Evolutionary conservation across 2,329 filamentous ascomycete genomes (phyloP).

Genomic region (Colletotrichum truncatum): DNA sequence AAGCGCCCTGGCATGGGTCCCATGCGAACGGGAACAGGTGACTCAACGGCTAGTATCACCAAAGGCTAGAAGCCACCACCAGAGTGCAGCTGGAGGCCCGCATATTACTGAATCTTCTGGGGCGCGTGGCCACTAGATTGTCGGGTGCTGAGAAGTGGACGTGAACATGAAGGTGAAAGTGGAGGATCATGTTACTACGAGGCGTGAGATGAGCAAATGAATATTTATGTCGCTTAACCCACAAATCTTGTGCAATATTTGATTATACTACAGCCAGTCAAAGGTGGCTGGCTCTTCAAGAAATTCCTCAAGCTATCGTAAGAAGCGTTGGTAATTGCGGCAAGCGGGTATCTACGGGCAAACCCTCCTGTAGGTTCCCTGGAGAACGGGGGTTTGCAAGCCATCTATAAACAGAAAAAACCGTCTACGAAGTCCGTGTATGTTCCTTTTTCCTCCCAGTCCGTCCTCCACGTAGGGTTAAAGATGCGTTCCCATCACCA

Average conservation of each 20-base stretch:
- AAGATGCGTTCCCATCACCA: background rate
- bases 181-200: background rate
- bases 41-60: conserved; percentile 38
- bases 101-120: background rate
- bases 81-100: conserved; percentile 15
- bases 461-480: background rate
- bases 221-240: conserved; percentile 9
- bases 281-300: background rate
- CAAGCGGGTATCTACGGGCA: conserved; percentile 14
- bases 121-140: background rate
- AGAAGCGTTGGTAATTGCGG: background rate
- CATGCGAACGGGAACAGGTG: conserved; percentile 43
- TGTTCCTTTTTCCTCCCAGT: background rate
- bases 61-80: conserved; percentile 29
- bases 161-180: too few relatives aligned
- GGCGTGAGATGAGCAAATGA: background rate
- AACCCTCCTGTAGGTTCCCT: background rate
- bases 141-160: background rate
- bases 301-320: too few relatives aligned
- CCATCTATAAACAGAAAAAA: background rate
- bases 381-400: background rate
- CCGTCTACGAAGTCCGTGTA: background rate
- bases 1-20: conserved; percentile 52
- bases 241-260: conserved; percentile 19
- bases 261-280: background rate